Percentiles rank a stretch among this genome's conserved stretches.
Evolutionary conservation across 192 early-diverging fungal species (phyloP).

Genomic region (Radiomyces spectabilis): DNA sequence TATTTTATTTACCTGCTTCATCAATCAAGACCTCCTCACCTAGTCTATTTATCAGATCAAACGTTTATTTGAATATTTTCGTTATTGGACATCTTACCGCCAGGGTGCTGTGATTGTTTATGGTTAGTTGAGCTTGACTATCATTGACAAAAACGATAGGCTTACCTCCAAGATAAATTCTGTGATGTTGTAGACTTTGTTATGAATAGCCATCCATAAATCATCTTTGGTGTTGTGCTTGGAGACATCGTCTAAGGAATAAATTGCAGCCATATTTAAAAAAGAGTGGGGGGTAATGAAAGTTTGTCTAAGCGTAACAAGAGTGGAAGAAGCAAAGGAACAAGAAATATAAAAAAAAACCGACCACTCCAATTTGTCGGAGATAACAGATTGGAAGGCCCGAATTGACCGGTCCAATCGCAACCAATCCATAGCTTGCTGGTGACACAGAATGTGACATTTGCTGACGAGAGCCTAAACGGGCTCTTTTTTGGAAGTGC

Average conservation of each 20-base stretch:
- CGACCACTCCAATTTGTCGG: too few relatives aligned
- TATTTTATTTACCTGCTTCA: constrained; percentile 60
- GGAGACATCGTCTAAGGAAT: constrained; percentile 43
- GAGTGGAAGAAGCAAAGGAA: neutral
- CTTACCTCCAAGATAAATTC: constrained; percentile 64
- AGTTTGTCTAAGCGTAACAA: neutral
- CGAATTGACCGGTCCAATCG: too few relatives aligned
- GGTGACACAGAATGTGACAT: too few relatives aligned
- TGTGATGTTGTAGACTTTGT: constrained; percentile 72
- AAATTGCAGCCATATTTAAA: neutral
- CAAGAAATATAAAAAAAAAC: constrained; percentile 2
- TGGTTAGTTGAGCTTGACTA: neutral
- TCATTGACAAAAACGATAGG: neutral
- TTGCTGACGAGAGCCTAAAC: too few relatives aligned
- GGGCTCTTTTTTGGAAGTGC: too few relatives aligned
- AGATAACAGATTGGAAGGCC: too few relatives aligned
- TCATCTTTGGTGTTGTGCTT: constrained; percentile 60
- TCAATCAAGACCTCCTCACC: constrained; percentile 94
- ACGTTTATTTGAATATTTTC: too few relatives aligned
- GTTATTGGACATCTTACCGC: too few relatives aligned
- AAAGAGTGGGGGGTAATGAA: neutral
- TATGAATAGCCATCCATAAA: constrained; percentile 70
- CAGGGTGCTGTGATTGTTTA: constrained; percentile 3
- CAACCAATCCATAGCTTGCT: too few relatives aligned
- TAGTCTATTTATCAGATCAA: too few relatives aligned